A percentile compares a stretch with the other conserved stretches of the same genome.
Conservation (phyloP, 768 basidiomycete species). For the Melanogaster broomeanus region DNA sequence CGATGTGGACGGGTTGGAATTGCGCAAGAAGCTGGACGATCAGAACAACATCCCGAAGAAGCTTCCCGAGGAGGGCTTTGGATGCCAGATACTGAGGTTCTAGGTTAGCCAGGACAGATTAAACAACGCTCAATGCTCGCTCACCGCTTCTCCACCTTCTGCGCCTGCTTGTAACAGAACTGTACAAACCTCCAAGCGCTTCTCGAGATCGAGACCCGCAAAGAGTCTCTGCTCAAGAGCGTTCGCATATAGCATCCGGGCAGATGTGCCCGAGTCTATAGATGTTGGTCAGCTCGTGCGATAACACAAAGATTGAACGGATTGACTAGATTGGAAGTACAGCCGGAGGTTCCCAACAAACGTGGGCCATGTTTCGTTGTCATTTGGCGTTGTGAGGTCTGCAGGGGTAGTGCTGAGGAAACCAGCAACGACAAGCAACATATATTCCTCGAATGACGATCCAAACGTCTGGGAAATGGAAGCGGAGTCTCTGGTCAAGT, state of each 20-base stretch:
- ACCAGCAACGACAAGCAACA: conserved; percentile 40
- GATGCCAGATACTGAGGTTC: conserved; percentile 42
- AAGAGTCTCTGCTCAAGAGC: conserved; percentile 61
- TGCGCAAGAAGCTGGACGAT: conserved; percentile 52
- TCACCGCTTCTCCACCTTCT: conserved; percentile 50
- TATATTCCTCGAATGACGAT: conserved; percentile 36
- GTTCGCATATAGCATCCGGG: conserved; percentile 43
- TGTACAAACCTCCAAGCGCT: conserved; percentile 55
- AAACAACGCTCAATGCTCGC: conserved; percentile 16
- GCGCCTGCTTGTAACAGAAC: conserved; percentile 56
- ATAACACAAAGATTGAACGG: background rate
- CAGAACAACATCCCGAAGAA: conserved; percentile 53
- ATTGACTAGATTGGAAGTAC: conserved; percentile 50
- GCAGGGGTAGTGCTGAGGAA: conserved; percentile 50
- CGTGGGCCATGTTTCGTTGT: conserved; percentile 47
- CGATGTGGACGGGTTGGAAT: conserved; percentile 47
- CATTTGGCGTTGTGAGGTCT: conserved; percentile 46
- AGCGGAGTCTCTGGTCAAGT: conserved; percentile 27
- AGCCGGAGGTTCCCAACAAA: conserved; percentile 46
- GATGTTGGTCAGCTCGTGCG: background rate
- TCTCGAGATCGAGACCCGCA: conserved; percentile 48
- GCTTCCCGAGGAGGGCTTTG: conserved; percentile 49
- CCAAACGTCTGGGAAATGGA: conserved; percentile 38
- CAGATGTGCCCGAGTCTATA: conserved; percentile 41
- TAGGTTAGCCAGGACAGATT: background rate